Conservation (phyloP, 768 basidiomycete genomes). For the Kwoniella dendrophila region DNA sequence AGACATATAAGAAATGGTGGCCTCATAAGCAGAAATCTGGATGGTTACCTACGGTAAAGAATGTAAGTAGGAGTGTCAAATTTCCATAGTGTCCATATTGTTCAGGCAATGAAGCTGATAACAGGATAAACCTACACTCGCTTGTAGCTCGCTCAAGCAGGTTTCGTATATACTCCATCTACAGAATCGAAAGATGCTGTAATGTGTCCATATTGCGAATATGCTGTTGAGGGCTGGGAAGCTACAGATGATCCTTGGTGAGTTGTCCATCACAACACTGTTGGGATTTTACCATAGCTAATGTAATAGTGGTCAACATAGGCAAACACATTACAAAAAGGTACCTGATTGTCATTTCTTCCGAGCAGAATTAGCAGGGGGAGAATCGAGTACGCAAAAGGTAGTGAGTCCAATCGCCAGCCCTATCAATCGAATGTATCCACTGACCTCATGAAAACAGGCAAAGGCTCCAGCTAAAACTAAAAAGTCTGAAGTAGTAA, state of each 20-base stretch:
- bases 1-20: conserved; percentile 52
- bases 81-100: conserved; percentile 8
- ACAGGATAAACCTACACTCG: not conserved
- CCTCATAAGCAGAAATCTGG: conserved; percentile 52
- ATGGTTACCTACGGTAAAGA: conserved; percentile 48
- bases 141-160: conserved; percentile 82
- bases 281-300: not conserved
- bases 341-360: conserved; percentile 64
- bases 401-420: not conserved
- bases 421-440: not conserved
- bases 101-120: not conserved
- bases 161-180: conserved; percentile 79
- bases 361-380: conserved; percentile 12
- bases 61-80: conserved; percentile 32
- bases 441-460: not conserved
- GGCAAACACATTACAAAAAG: conserved; percentile 73
- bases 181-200: conserved; percentile 72
- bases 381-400: not conserved
- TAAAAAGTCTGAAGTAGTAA: conserved; percentile 22
- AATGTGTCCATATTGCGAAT: conserved; percentile 80
- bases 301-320: conserved; percentile 7
- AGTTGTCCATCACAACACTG: conserved; percentile 46
- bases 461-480: conserved; percentile 6
- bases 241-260: conserved; percentile 83
- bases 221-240: conserved; percentile 83